Evolutionary conservation across 1,284 basidiomycete species (phyloP), one percentile per base, ranked within the genome.

Genomic region (Microbotryum lychnidis-dioicae): DNA sequence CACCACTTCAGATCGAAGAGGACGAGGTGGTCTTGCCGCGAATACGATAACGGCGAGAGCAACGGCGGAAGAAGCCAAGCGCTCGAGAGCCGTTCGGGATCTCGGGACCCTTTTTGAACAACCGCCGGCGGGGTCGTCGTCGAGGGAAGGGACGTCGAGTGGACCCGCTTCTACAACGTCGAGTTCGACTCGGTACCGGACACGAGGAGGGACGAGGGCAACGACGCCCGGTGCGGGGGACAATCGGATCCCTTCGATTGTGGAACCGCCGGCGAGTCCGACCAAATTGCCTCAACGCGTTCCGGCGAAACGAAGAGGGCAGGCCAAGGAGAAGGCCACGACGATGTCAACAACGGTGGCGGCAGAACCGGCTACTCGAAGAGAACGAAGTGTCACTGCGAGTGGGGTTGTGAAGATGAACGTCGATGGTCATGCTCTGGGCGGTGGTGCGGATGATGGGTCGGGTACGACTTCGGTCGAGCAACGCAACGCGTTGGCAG

Each of bases 21-120:
- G 18, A 42, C 48, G 56, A 18, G 23, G 42, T n/a, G 47, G 47
- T 7, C 31, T 7, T 31, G n/a, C 14, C 6, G 42, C 44, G 1
- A 25, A 25, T 6, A 16, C 49, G 4, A n/a, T 53, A 12, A 27
- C 55, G 2, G 2, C 58, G 9, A 25, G 25, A 1, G 8, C 46
- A n/a, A 51, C 54, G 7, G n/a, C 42, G 3, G 42, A 21, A 2
- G 25, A 31, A 20, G 54, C 58, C 21, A 57, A 51, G 6, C 57
- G 62, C n/a, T 50, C 47, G 8, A 53, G 53, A 27, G 63, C 60
- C 1, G 67, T 65, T 10, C 62, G 64, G 49, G 57, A 68, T 55
- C 60, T 68, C 44, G 56, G 57, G 27, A 66, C 57, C 1, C 54
- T 68, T 4, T 64, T 68, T 25, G 67, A 68, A 50, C 20, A 59